Conservation (phyloP, 1,284 basidiomycete species). For the Heliocybe sulcata region DNA sequence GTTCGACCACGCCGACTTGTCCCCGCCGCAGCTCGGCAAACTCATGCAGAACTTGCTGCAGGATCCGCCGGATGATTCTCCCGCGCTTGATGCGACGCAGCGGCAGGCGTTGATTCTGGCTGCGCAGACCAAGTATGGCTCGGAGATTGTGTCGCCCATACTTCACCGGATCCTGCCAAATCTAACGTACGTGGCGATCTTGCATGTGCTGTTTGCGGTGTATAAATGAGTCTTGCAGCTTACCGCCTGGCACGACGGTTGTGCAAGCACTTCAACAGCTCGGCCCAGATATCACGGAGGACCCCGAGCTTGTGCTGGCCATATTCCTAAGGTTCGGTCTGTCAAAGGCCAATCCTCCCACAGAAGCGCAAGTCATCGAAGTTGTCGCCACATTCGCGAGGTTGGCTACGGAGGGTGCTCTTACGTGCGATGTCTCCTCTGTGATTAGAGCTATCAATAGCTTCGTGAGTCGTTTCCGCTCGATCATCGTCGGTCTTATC, state of each 20-base stretch:
- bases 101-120: slow-evolving; percentile 67
- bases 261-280: slow-evolving; percentile 70
- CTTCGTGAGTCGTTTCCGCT: slow-evolving; percentile 43
- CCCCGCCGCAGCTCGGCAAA: slow-evolving; percentile 66
- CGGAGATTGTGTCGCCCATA: slow-evolving; percentile 43
- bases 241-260: slow-evolving; percentile 57
- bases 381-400: slow-evolving; percentile 59
- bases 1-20: slow-evolving; percentile 76
- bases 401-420: slow-evolving; percentile 61
- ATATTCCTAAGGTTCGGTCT: slow-evolving; percentile 68
- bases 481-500: slow-evolving; percentile 6
- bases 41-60: slow-evolving; percentile 76
- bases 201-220: slow-evolving; percentile 8
- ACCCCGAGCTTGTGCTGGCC: slow-evolving; percentile 61
- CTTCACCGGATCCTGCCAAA: slow-evolving; percentile 51
- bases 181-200: slow-evolving; percentile 42
- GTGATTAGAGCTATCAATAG: slow-evolving; percentile 64
- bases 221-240: slow-evolving; percentile 30
- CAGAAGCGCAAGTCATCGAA: slow-evolving; percentile 61
- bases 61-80: slow-evolving; percentile 55
- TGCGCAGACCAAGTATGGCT: slow-evolving; percentile 69
- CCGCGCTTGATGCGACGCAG: slow-evolving; percentile 62
- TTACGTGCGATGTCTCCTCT: slow-evolving; percentile 70
- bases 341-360: slow-evolving; percentile 60
- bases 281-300: slow-evolving; percentile 69